Evolutionary conservation across 2,329 filamentous ascomycete genomes (phyloP).

Genomic region (Colletotrichum sp.): DNA sequence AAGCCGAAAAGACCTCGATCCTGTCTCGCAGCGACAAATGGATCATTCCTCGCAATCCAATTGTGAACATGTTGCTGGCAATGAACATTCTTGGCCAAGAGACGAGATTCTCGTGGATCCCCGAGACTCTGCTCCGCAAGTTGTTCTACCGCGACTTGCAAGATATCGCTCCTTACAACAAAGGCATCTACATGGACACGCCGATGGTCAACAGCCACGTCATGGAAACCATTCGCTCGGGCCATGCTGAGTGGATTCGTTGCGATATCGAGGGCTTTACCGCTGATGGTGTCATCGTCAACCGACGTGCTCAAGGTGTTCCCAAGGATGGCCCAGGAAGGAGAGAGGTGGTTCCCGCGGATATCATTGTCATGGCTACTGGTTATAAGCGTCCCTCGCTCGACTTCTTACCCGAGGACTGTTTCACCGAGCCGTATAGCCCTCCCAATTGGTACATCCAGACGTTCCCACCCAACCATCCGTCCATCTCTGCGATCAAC

Average conservation of each 20-base stretch:
- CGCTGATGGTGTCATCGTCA: slow-evolving; percentile 71
- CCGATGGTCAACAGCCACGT: slow-evolving; percentile 89
- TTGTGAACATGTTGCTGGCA: slow-evolving; percentile 76
- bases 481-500: slow-evolving; percentile 80
- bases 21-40: slow-evolving; percentile 83
- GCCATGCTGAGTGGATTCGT: slow-evolving; percentile 78
- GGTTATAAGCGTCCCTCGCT: slow-evolving; percentile 79
- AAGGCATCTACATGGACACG: slow-evolving; percentile 82
- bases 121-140: slow-evolving; percentile 74
- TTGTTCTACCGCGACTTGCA: slow-evolving; percentile 85
- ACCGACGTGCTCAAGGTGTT: slow-evolving; percentile 73
- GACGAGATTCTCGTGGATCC: slow-evolving; percentile 77
- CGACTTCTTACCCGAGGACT: slow-evolving; percentile 74
- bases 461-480: slow-evolving; percentile 78
- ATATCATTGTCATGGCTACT: slow-evolving; percentile 84
- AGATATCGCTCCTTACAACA: slow-evolving; percentile 71
- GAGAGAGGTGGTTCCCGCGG: slow-evolving; percentile 69
- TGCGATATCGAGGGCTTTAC: slow-evolving; percentile 77
- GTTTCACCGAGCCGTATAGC: slow-evolving; percentile 74
- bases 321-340: slow-evolving; percentile 77
- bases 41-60: slow-evolving; percentile 82
- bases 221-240: slow-evolving; percentile 74
- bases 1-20: slow-evolving; percentile 73
- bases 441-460: slow-evolving; percentile 91
- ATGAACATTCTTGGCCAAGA: slow-evolving; percentile 83